Base-by-base conservation (phyloP, 2,329 filamentous ascomycete genomes). In the Cadophora malorum region DNA sequence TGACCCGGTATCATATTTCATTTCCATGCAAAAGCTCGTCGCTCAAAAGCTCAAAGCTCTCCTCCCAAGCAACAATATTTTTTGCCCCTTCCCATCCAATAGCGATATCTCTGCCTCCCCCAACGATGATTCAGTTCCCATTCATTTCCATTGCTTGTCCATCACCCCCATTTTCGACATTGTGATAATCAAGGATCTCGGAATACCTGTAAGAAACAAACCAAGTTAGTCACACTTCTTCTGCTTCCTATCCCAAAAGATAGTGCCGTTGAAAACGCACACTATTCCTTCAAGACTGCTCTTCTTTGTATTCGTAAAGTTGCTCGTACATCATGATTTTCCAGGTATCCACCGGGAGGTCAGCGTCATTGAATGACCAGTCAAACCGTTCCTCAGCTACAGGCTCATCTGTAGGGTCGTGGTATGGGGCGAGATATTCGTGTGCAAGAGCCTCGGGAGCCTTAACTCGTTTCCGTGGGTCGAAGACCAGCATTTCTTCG, bases 331-430 rank as follows among this genome's bases (percentile, higher is more conserved):
- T 99, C 96, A 98, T 99, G 79, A 99, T 97, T 84, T 99, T 99
- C 96, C 96, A 99, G n/a, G 94, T 97, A 79, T 99, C 96, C 62
- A 98, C 94, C 0, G 96, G 95, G 67, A 99, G 84, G 78, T 99
- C 96, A 59, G 95, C 96, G 76, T 99, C 96, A 80, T 98, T 98
- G 83, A 99, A 99, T 64, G 94, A 97, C 96, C 96, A 99, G 79
- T 99, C 96, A 76, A 99, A 99, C 83, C 97, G 97, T 84, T 97
- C 94, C 70, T 97, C 93, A 25, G 96, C 93, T 19, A 94, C 90
- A 1, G 96, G 96, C 84, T 99, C 96, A 77, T 99, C 96, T 55
- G 92, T 96, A 9, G 96, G 94, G 79, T 99, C 96, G 81, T 99
- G 96, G 83, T 99, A 99, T 8, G 95, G 95, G 10, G 93, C 88